Base-by-base conservation (phyloP, 2,329 filamentous ascomycete genomes). In the Thermothelomyces thermophilus region DNA sequence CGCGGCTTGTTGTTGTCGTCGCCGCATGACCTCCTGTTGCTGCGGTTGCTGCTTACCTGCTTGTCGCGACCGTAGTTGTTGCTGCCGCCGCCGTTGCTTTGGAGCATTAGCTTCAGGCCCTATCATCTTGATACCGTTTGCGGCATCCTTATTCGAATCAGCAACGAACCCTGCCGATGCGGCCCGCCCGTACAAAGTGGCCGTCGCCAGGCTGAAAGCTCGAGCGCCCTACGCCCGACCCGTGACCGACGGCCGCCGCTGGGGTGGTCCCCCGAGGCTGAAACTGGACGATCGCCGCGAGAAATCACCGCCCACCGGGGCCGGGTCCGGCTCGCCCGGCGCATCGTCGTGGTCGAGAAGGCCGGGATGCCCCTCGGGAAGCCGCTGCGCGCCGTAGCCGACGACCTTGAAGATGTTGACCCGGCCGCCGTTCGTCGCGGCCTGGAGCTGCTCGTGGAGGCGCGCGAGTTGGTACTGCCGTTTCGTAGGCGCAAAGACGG, bases 351-450 rank as follows among this genome's bases (percentile, higher is more conserved):
- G 65, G 24, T 77, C 73, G 54, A 67, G 62, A 7, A 70, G 56
- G 10, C 69, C 73, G 0, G 70, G 70, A 56, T 79, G 75, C 4
- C 69, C 71, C 0, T 76, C 73, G 0, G 74, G 69, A 20, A 80
- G 66, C 56, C 68, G 76, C 63, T 82, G 79, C 13, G 74, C 71
- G 2, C 79, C 79, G 52, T 69, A 75, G 10, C 79, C 79, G 6
- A 70, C 68, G 2, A 83, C 78, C 55, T 73, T 77, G 63, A 84
- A 84, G 20, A 84, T 84, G 55, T 84, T 84, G 51, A 77, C 74
- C 17, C 78, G 75, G 8, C 81, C 81, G 35, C 79, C 79, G 54
- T 83, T 85, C 0, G 82, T 83, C 5, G 82, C 82, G 58, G 79
- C 79, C 54, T 82, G 76, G 5, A 86, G 66, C 64, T 86, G 82